Evolutionary conservation across 179 eudicot species (phyloP).

Genomic region (Beta macrorhiza): DNA sequence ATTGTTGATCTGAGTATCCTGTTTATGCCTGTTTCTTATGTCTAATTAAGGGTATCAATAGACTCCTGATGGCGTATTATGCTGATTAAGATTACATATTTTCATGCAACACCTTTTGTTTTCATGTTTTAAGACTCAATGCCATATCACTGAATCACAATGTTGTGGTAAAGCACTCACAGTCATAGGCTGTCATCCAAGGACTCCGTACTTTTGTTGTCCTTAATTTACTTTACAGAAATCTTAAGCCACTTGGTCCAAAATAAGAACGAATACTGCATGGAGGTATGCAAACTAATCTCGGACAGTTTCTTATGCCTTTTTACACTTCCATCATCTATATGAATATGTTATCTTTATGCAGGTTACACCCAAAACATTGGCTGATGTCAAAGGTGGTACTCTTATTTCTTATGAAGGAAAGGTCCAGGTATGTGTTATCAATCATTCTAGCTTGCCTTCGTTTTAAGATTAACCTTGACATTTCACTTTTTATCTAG

Average conservation of each 20-base stretch:
- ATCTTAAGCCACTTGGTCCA: constrained; percentile 80
- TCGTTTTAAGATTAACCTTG: neutral
- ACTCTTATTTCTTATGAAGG: constrained; percentile 94
- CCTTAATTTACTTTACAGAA: constrained; percentile 68
- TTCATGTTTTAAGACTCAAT: neutral
- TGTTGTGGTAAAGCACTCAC: neutral
- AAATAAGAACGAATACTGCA: constrained; percentile 96
- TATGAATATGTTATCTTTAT: constrained; percentile 16
- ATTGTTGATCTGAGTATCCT: constrained; percentile 99
- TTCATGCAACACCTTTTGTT: constrained; percentile 3
- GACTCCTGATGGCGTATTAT: neutral
- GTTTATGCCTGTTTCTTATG: constrained; percentile 16
- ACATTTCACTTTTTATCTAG: neutral
- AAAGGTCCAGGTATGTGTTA: constrained; percentile 79
- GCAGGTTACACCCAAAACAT: constrained; percentile 96
- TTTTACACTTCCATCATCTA: neutral
- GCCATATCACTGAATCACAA: neutral
- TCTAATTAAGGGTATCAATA: constrained; percentile 6
- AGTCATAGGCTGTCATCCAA: too few relatives aligned
- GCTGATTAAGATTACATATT: neutral
- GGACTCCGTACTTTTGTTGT: constrained; percentile 10
- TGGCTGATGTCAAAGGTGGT: constrained; percentile 98
- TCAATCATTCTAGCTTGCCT: neutral
- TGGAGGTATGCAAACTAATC: constrained; percentile 62
- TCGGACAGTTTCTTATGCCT: neutral